Base-by-base conservation (phyloP, 345 rosid species). In the Kandelia obovata region DNA sequence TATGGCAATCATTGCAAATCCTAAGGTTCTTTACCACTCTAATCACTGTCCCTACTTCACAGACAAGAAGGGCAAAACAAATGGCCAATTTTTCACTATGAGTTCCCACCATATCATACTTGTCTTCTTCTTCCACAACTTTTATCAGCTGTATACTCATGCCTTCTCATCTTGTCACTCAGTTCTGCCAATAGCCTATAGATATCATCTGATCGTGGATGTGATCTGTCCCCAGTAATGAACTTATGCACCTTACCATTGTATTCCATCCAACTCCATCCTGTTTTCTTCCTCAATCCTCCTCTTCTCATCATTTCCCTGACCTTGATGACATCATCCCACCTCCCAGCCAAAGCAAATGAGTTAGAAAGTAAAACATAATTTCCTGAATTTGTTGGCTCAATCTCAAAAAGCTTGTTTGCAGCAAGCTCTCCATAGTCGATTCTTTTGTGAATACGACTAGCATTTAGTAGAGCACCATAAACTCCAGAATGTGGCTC, bases 111-210 rank as follows among this genome's bases (percentile, higher is more conserved):
- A 79, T 80, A 56, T 67, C 75, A 64, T 78, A 82, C 69, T 74
- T 78, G 61, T 83, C 87, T 70, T 83, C 87, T 31, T 83, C 83
- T 63, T 77, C 84, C 27, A 83, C 78, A 78, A 64, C 82, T 78
- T 37, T 71, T 79, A 46, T 81, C 76, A 10, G 76, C 81, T 61
- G 52, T 46, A 26, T 78, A 81, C 8, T 84, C 87, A 16, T 66
- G 58, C 68, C 52, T 69, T 67, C 71, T 66, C 84, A 81, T 76
- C 69, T 73, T 76, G 58, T 63, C 57, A 49, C 28, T 51, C 70
- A 78, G 17, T 71, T 71, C 65, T 10, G 53, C 69, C 72, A 82
- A 61, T 56, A 77, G 57, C 6, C 28, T 27, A 66, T 82, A 82
- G 30, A 82, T 77, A 17, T 79, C 86, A 28, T 71, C 69, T 35